Evolutionary conservation across 805 yeast species (phyloP).

Genomic region (Candida wancherniae): DNA sequence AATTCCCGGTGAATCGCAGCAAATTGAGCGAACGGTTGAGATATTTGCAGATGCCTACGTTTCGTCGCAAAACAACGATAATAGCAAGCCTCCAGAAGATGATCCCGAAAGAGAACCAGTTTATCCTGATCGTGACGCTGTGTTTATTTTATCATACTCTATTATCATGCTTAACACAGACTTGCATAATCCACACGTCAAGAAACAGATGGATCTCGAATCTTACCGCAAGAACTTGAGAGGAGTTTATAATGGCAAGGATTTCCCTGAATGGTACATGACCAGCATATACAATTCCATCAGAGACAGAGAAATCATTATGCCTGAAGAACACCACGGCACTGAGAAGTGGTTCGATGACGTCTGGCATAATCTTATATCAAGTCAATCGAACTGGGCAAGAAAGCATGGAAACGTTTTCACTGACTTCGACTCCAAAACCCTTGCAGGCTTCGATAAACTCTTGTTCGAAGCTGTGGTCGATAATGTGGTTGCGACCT

Average conservation of each 20-base stretch:
- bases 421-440: slow-evolving; percentile 18
- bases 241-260: slow-evolving; percentile 70
- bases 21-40: slow-evolving; percentile 88
- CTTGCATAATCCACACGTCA: slow-evolving; percentile 86
- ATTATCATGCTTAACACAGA: slow-evolving; percentile 94
- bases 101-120: slow-evolving; percentile 35
- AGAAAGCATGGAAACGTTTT: slow-evolving; percentile 11
- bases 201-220: slow-evolving; percentile 83
- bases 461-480: slow-evolving; percentile 64
- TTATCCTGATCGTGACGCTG: slow-evolving; percentile 78
- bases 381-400: slow-evolving; percentile 33
- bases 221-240: slow-evolving; percentile 75
- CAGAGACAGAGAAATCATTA: slow-evolving; percentile 80
- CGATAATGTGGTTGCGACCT: slow-evolving; percentile 61
- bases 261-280: slow-evolving; percentile 83
- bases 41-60: slow-evolving; percentile 79
- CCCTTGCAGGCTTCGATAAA: slow-evolving; percentile 58
- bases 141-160: slow-evolving; percentile 84
- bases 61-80: slow-evolving; percentile 43
- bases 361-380: slow-evolving; percentile 67
- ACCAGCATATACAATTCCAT: slow-evolving; percentile 78
- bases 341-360: slow-evolving; percentile 91
- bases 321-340: slow-evolving; percentile 97
- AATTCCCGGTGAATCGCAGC: slow-evolving; percentile 96
- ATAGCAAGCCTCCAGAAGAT: slow-evolving; percentile 19